phyloP scores from a whole-genome alignment of 2,329 filamentous ascomycete species.

The Fusarium cyanostomum region DNA sequence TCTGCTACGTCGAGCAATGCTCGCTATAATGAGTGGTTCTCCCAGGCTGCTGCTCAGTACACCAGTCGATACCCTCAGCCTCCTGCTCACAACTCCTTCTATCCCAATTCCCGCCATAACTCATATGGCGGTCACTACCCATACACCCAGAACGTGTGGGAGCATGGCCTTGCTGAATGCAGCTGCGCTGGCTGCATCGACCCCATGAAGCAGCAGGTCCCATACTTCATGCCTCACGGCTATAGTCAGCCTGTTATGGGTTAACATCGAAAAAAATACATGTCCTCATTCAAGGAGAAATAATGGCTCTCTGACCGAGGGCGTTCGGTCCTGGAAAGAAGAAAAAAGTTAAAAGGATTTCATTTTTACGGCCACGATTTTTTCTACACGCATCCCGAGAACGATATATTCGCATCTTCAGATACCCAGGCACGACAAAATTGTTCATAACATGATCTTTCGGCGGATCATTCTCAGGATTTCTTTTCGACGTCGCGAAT shows the following conservation, averaged over 20 bases:
- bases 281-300: slow-evolving; percentile 7
- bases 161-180: slow-evolving; percentile 61
- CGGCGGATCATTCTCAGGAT: slow-evolving; percentile 43
- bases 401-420: slow-evolving; percentile 50
- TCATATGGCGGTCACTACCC: slow-evolving; percentile 56
- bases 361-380: slow-evolving; percentile 48
- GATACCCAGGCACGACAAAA: slow-evolving; percentile 54
- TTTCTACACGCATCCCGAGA: slow-evolving; percentile 45
- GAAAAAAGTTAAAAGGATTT: slow-evolving; percentile 42
- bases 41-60: slow-evolving; percentile 55
- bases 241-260: slow-evolving; percentile 67
- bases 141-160: slow-evolving; percentile 61
- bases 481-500: slow-evolving; percentile 27
- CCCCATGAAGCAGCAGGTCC: slow-evolving; percentile 57
- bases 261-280: slow-evolving; percentile 43
- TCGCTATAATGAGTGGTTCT: slow-evolving; percentile 68
- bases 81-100: slow-evolving; percentile 53
- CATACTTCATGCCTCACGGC: slow-evolving; percentile 59
- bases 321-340: slow-evolving; percentile 38
- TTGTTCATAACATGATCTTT: slow-evolving; percentile 45
- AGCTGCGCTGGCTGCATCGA: slow-evolving; percentile 58
- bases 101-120: slow-evolving; percentile 52
- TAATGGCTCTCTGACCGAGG: slow-evolving; percentile 34
- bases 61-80: slow-evolving; percentile 57
- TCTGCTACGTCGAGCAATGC: slow-evolving; percentile 64